A percentile compares a stretch with the other conserved stretches of the same genome.
Evolutionary conservation across 768 basidiomycete species (phyloP).

Genomic region (Boletellus ananiceps): DNA sequence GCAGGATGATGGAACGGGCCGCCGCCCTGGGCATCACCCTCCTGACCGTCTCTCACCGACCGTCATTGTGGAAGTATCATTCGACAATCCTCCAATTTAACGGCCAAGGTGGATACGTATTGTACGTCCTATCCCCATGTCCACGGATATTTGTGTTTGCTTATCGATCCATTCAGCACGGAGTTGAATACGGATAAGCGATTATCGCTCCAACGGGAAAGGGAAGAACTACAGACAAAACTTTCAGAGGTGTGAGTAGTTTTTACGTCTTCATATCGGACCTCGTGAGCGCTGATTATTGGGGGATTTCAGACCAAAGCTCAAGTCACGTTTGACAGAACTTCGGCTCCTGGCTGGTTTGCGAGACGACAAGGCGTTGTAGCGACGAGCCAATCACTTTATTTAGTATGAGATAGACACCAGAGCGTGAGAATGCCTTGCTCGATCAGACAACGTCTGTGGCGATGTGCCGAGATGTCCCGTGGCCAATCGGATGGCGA

Average conservation of each 20-base stretch:
- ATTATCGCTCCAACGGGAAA: constrained; percentile 90
- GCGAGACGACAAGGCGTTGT: constrained; percentile 2
- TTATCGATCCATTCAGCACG: constrained; percentile 47
- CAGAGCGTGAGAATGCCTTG: constrained; percentile 2
- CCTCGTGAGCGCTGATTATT: neutral
- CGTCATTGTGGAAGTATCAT: constrained; percentile 92
- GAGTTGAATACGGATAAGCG: constrained; percentile 87
- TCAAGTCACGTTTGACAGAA: constrained; percentile 70
- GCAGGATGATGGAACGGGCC: constrained; percentile 91
- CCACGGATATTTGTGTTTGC: neutral
- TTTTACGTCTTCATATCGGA: neutral
- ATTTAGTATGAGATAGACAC: neutral
- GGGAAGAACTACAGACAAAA: constrained; percentile 81
- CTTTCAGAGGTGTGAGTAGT: constrained; percentile 76
- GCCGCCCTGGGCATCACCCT: constrained; percentile 85
- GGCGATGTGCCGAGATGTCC: constrained; percentile 14
- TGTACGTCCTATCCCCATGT: constrained; percentile 48
- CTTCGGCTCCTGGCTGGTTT: constrained; percentile 42
- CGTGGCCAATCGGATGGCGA: constrained; percentile 28
- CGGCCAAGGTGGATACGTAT: constrained; percentile 92
- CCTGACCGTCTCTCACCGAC: constrained; percentile 91
- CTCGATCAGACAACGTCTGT: neutral
- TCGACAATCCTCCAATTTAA: constrained; percentile 87
- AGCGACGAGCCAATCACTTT: neutral
- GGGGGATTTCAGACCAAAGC: constrained; percentile 57